Conservation (phyloP, 202 grass and related monocot genomes). For the Tripidium arundinaceum region DNA sequence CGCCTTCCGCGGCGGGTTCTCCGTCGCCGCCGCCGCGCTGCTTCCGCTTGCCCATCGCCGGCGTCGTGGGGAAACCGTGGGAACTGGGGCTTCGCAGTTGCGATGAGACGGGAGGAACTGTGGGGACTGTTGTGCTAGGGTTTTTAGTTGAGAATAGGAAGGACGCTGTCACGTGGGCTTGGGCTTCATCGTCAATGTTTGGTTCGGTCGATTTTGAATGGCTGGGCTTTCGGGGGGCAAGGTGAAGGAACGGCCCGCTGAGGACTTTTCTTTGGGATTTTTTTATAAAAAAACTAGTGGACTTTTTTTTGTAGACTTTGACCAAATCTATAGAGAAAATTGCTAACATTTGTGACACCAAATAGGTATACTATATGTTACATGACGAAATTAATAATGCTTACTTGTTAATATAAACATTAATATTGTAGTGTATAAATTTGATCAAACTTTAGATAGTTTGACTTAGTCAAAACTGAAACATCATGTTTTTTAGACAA, state of each 20-base stretch:
- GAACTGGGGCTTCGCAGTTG: neutral
- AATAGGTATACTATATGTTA: neutral
- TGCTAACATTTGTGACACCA: neutral
- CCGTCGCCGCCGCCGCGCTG: conserved; percentile 29
- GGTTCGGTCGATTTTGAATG: neutral
- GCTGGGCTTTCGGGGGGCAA: neutral
- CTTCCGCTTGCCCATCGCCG: conserved; percentile 82
- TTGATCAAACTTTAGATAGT: neutral
- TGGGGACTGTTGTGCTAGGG: conserved; percentile 42
- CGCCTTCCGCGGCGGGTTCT: neutral
- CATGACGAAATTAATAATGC: neutral
- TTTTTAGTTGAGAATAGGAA: neutral
- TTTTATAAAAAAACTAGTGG: neutral
- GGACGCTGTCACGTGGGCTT: neutral
- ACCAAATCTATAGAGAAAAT: neutral
- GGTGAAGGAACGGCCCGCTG: neutral
- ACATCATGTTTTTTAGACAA: neutral
- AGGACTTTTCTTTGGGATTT: neutral
- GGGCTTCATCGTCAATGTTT: neutral
- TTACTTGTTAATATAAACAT: neutral
- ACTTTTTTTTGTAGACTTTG: neutral
- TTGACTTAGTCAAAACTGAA: neutral
- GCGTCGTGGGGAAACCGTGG: conserved; percentile 13
- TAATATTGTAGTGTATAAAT: neutral
- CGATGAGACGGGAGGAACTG: neutral